Conservation (phyloP, 2,329 filamentous ascomycete species). For the Cladophialophora exuberans region DNA sequence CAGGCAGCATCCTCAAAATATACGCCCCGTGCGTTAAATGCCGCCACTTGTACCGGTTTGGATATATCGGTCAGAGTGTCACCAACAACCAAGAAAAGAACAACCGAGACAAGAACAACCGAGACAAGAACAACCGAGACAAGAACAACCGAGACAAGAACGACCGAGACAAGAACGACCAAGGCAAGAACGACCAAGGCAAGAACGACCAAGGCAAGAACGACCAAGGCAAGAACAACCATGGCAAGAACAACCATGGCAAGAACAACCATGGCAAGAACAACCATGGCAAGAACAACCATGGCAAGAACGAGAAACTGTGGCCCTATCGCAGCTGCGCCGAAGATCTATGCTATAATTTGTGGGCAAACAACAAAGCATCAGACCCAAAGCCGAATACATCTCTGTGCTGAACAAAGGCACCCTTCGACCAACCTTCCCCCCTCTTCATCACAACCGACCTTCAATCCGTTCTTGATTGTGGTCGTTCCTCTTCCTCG, state of each 20-base stretch:
- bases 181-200: too few relatives aligned
- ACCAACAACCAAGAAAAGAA: not conserved
- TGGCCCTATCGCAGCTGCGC: not conserved
- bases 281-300: too few relatives aligned
- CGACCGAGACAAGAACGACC: too few relatives aligned
- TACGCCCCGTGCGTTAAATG: conserved; percentile 6
- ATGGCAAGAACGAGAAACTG: too few relatives aligned
- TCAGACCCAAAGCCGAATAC: conserved; percentile 1
- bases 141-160: too few relatives aligned
- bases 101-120: too few relatives aligned
- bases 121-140: too few relatives aligned
- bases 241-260: too few relatives aligned
- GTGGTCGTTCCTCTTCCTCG: conserved; percentile 12
- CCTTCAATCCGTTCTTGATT: conserved; percentile 5
- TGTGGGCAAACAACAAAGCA: not conserved
- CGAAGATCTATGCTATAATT: conserved; percentile 3
- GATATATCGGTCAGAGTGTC: not conserved
- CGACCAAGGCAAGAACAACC: too few relatives aligned
- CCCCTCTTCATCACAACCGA: conserved; percentile 6
- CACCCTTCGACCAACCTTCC: conserved; percentile 6
- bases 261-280: too few relatives aligned
- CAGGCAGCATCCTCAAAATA: conserved; percentile 11
- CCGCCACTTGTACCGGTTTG: conserved; percentile 6
- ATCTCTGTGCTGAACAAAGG: conserved; percentile 15
- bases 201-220: too few relatives aligned